Conservation (phyloP, 371 early-diverging fungal species). For the Basidiobolus meristosporus region DNA sequence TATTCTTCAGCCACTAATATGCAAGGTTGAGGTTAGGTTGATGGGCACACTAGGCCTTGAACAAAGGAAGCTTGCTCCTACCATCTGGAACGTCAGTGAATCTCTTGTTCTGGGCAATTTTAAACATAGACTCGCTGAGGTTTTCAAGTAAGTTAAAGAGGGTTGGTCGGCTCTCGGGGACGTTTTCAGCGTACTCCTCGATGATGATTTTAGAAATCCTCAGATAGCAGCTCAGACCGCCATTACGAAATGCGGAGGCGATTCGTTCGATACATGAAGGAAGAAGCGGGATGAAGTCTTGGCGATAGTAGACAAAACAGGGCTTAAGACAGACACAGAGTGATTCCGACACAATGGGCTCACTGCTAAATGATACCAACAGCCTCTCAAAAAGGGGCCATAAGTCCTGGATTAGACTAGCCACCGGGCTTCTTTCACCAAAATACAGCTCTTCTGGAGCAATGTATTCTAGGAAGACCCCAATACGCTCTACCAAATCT, state of each 20-base stretch:
- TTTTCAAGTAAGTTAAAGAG: slow-evolving; percentile 18
- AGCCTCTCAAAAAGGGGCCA: slow-evolving; percentile 56
- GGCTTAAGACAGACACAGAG: slow-evolving; percentile 41
- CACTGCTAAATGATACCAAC: slow-evolving; percentile 24
- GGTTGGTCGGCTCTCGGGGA: slow-evolving; percentile 12
- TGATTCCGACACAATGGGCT: slow-evolving; percentile 30
- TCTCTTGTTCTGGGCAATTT: slow-evolving; percentile 23
- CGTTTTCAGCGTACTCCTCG: slow-evolving; percentile 10
- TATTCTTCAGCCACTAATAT: too few relatives aligned
- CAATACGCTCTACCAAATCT: slow-evolving; percentile 24
- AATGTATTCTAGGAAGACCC: slow-evolving; percentile 29
- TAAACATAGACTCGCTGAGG: slow-evolving; percentile 30
- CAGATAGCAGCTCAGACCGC: slow-evolving; percentile 43
- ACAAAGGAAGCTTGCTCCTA: slow-evolving; percentile 54
- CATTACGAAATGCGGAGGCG: slow-evolving; percentile 32
- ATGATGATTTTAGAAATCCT: slow-evolving; percentile 43
- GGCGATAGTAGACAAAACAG: slow-evolving; percentile 32
- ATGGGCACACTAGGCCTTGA: too few relatives aligned
- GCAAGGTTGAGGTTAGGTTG: too few relatives aligned
- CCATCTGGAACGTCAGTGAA: slow-evolving; percentile 43
- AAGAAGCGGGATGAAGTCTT: slow-evolving; percentile 27
- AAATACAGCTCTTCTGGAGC: slow-evolving; percentile 19
- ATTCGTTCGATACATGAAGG: slow-evolving; percentile 17
- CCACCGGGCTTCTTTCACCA: slow-evolving; percentile 54
- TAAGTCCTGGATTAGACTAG: slow-evolving; percentile 45